phyloP scores from a whole-genome alignment of 192 early-diverging fungal species.

The Helicostylum pulchrum region DNA sequence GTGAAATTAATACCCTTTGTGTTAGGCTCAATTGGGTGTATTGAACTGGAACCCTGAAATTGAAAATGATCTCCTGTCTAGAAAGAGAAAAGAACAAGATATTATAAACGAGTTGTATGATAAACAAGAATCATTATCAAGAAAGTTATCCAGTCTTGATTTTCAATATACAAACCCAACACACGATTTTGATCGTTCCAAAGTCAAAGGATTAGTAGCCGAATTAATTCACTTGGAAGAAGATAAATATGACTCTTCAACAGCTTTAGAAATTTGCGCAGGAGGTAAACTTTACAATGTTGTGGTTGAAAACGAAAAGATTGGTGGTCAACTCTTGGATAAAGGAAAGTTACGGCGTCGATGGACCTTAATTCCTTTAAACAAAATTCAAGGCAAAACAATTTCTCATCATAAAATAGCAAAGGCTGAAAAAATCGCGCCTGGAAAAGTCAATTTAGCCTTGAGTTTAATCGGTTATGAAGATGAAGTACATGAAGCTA shows the following conservation, averaged over 20 bases:
- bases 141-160: slow-evolving; percentile 59
- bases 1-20: neutral
- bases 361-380: slow-evolving; percentile 93
- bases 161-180: slow-evolving; percentile 84
- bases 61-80: slow-evolving; percentile 35
- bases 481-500: slow-evolving; percentile 74
- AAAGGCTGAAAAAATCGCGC: slow-evolving; percentile 76
- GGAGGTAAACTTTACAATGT: slow-evolving; percentile 93
- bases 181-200: slow-evolving; percentile 82
- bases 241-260: slow-evolving; percentile 59
- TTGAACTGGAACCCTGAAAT: slow-evolving; percentile 46
- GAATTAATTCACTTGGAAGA: slow-evolving; percentile 78
- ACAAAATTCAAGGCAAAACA: slow-evolving; percentile 76
- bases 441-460: slow-evolving; percentile 87
- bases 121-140: slow-evolving; percentile 48
- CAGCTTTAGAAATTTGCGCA: slow-evolving; percentile 93
- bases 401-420: slow-evolving; percentile 58
- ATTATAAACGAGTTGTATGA: slow-evolving; percentile 36
- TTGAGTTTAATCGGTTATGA: slow-evolving; percentile 81
- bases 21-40: slow-evolving; percentile 27
- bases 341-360: slow-evolving; percentile 73
- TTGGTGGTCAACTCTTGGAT: slow-evolving; percentile 78
- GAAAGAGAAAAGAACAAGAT: slow-evolving; percentile 27
- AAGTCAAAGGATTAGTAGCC: slow-evolving; percentile 93
- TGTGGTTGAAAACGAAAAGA: slow-evolving; percentile 85